Base-by-base conservation (phyloP, 148 eudicot genomes). In the Nepenthes gracilis region DNA sequence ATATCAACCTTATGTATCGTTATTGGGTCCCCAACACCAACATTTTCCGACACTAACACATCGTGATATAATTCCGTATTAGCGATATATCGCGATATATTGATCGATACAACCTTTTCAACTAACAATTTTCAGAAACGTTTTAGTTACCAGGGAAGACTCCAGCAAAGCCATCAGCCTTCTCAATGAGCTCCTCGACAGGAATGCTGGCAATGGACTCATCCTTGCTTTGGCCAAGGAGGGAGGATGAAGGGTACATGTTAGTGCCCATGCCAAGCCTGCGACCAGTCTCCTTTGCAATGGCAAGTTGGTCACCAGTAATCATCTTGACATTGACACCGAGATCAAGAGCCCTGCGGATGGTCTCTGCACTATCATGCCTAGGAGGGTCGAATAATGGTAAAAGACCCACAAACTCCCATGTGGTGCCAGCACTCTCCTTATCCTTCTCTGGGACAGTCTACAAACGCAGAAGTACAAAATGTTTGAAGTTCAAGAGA, bases 201-300 rank as follows among this genome's bases (percentile, higher is more conserved):
- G 97, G 77, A 33, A 86, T 78, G 4, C 81, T 71, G 52, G 84
- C 72, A 49, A 83, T 66, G 2, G 89, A 72, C 59, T 80, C 95
- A 36, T 83, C 90, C n/a, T 64, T 78, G 79, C 74, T 43, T 59
- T 91, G 85, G 4, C 85, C 84, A 47, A 91, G 83, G 68, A 91
- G 87, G 10, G 87, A 74, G 12, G 96, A 87, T 15, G 97, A 87
- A 9, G 96, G 97, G 57, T 91, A 91, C 97, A 91, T 91, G 75
- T 91, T 83, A 50, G 96, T 85, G 7, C 96, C 97, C 97, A 91
- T 91, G 36, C 97, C 97, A 54, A 91, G 93, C 67, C 97, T 80
- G 60, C 97, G 86, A 1, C 96, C 93, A 9, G 97, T 91, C 66
- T 91, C 97, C 61, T 91, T 91, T n/a, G 90, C 97, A 49, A 91